Evolutionary conservation across 1,284 basidiomycete species (phyloP).

Genomic region (Puccinia hordei): DNA sequence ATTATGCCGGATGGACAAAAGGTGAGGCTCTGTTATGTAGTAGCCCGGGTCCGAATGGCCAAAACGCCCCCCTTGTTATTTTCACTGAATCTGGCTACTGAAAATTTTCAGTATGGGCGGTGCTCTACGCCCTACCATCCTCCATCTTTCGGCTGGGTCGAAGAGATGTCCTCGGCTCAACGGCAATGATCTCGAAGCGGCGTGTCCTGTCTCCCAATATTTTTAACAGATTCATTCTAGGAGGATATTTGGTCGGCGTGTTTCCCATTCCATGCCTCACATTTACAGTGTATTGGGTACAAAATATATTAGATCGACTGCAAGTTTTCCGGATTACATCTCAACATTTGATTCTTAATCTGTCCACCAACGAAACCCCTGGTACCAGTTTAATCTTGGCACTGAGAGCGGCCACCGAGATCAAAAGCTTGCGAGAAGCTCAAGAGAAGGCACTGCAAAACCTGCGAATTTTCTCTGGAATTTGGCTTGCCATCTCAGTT

Average conservation of each 20-base stretch:
- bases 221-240: conserved; percentile 31
- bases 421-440: conserved; percentile 18
- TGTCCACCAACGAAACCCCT: conserved; percentile 2
- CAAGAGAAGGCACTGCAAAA: conserved; percentile 41
- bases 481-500: conserved; percentile 42
- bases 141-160: conserved; percentile 48
- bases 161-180: conserved; percentile 41
- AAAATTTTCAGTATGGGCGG: conserved; percentile 43
- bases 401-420: conserved; percentile 13
- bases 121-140: conserved; percentile 46
- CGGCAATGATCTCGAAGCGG: conserved; percentile 41
- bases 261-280: conserved; percentile 39
- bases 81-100: background rate
- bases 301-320: conserved; percentile 16
- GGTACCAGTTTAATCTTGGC: conserved; percentile 17
- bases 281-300: conserved; percentile 48
- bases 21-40: conserved; percentile 1
- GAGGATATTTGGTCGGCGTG: conserved; percentile 33
- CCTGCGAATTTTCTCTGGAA: conserved; percentile 42
- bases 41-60: no score
- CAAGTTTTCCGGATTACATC: conserved; percentile 14
- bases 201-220: conserved; percentile 43
- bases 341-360: conserved; percentile 15
- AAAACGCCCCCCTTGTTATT: background rate
- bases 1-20: conserved; percentile 47